A percentile compares a stretch with the other conserved stretches of the same genome.
Evolutionary conservation across 2,329 filamentous ascomycete species (phyloP).

Genomic region (Sphaerulina populicola): DNA sequence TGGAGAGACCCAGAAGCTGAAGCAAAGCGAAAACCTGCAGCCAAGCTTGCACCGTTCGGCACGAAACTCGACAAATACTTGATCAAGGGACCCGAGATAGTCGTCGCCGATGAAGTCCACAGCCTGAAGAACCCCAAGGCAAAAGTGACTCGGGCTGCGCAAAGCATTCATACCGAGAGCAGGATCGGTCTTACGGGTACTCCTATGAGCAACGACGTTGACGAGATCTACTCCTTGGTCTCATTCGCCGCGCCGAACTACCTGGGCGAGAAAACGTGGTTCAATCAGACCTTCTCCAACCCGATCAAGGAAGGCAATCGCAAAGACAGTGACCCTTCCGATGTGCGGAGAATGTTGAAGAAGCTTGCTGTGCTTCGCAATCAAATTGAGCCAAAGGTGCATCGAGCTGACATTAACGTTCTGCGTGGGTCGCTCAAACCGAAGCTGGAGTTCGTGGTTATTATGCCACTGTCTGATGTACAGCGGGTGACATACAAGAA

Average conservation of each 20-base stretch:
- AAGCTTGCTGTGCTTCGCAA: constrained; percentile 62
- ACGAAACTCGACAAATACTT: constrained; percentile 44
- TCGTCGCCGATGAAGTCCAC: constrained; percentile 82
- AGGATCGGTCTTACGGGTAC: constrained; percentile 82
- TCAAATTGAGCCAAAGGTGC: constrained; percentile 67
- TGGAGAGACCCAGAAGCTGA: constrained; percentile 45
- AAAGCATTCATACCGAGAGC: constrained; percentile 55
- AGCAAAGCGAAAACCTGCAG: constrained; percentile 18
- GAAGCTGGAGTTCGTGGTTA: constrained; percentile 77
- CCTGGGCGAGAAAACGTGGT: constrained; percentile 60
- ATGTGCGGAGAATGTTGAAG: constrained; percentile 55
- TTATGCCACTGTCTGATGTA: constrained; percentile 57
- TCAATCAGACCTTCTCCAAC: constrained; percentile 58
- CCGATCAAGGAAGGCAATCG: constrained; percentile 68
- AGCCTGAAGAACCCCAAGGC: constrained; percentile 59
- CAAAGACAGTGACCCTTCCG: constrained; percentile 49
- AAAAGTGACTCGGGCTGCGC: constrained; percentile 47
- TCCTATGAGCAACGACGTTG: constrained; percentile 73
- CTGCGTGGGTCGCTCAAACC: constrained; percentile 59
- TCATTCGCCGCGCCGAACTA: constrained; percentile 78
- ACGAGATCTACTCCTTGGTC: constrained; percentile 80
- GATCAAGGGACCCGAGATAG: constrained; percentile 56
- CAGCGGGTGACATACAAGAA: constrained; percentile 57
- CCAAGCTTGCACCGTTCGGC: constrained; percentile 56
- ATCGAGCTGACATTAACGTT: constrained; percentile 62